phyloP scores from a whole-genome alignment of 768 basidiomycete genomes.

The Termitomyces sp. region DNA sequence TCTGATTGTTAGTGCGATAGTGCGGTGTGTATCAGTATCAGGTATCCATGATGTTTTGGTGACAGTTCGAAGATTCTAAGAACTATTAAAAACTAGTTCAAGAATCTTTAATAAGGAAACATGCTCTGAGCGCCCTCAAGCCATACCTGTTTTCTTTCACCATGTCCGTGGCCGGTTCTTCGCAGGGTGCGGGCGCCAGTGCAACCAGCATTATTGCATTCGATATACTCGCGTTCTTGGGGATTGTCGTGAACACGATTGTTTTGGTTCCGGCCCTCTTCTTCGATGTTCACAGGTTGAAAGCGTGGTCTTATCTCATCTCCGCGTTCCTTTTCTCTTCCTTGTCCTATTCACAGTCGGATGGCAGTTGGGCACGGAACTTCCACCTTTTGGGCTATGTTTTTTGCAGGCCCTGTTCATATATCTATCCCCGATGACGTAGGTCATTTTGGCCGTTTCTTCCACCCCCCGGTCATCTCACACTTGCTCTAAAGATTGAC shows the following conservation, averaged over 20 bases:
- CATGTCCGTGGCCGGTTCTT: background rate
- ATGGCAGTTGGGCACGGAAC: background rate
- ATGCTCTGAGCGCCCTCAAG: background rate
- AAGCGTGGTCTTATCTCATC: background rate
- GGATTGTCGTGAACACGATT: background rate
- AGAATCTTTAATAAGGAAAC: background rate
- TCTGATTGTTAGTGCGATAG: background rate
- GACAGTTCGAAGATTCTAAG: background rate
- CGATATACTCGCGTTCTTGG: background rate
- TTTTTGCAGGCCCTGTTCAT: background rate
- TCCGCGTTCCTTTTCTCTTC: background rate
- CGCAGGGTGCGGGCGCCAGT: background rate
- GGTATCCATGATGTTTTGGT: background rate
- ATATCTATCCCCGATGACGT: background rate
- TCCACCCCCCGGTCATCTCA: background rate
- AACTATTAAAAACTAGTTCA: background rate
- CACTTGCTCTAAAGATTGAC: background rate
- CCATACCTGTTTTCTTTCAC: background rate
- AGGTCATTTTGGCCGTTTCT: background rate
- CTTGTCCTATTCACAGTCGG: background rate
- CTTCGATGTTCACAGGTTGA: background rate
- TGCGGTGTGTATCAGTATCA: too few species aligned
- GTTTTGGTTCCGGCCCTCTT: background rate
- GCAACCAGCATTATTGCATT: background rate
- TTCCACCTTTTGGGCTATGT: background rate